A percentile compares a stretch with the other conserved stretches of the same genome.
These are phyloP conservation scores for Chlorella sp. DNA, from an alignment of 139 green algal genomes.

Conservation along the genomic window DNA sequence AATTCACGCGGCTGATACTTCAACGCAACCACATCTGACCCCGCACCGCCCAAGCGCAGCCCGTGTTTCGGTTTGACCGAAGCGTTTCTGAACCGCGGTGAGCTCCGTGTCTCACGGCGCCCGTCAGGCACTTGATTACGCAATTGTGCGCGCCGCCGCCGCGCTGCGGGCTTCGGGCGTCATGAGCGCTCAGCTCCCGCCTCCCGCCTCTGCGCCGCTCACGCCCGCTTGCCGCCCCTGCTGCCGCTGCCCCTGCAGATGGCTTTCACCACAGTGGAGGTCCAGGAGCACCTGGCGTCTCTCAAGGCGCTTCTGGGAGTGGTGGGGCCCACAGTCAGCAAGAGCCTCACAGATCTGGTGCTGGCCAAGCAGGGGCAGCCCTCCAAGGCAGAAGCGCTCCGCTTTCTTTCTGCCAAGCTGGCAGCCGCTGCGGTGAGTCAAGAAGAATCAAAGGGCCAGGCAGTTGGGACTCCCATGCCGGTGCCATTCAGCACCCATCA, in stretches of 20 bases:
- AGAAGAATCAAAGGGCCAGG: neutral
- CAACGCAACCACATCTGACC: no score
- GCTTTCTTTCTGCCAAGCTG: neutral
- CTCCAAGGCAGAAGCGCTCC: neutral
- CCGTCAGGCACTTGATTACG: no score
- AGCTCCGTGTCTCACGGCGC: no score
- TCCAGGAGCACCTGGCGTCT: neutral
- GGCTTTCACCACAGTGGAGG: neutral
- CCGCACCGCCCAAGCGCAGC: no score
- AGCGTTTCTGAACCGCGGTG: no score
- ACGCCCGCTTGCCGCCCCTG: no score
- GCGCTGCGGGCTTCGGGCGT: no score
- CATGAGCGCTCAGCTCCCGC: no score
- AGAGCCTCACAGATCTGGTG: neutral
- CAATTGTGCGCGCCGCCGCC: no score
- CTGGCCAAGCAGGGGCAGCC: neutral
- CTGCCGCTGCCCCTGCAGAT: neutral
- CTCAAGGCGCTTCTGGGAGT: neutral
- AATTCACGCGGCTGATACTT: no score
- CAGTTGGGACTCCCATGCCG: neutral
- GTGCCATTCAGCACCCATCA: neutral
- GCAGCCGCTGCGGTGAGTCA: neutral
- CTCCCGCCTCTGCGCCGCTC: no score
- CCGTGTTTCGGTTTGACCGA: no score
- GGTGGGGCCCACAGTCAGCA: neutral